A percentile compares a stretch with the other conserved stretches of the same genome.
These are phyloP conservation scores for Kondoa malvinella DNA, from an alignment of 768 basidiomycete species.

Conservation along the genomic window DNA sequence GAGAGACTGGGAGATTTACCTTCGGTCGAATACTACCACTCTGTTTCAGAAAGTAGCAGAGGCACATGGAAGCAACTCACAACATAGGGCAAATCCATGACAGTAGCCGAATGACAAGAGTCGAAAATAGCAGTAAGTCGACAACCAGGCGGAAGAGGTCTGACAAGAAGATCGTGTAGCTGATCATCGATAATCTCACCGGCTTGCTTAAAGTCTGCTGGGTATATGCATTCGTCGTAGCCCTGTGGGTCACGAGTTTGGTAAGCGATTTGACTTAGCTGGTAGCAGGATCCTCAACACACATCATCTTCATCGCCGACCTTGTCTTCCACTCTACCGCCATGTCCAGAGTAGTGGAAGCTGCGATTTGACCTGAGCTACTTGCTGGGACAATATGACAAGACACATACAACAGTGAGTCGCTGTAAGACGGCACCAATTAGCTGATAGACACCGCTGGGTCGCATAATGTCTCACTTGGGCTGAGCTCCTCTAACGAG, in stretches of 20 bases:
- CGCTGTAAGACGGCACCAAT: constrained; percentile 33
- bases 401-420: constrained; percentile 78
- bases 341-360: constrained; percentile 50
- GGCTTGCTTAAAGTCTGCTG: constrained; percentile 51
- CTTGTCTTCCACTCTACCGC: constrained; percentile 41
- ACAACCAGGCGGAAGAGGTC: constrained; percentile 50
- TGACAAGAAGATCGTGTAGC: constrained; percentile 62
- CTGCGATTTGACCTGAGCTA: no score
- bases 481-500: constrained; percentile 62
- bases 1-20: constrained; percentile 32
- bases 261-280: no score
- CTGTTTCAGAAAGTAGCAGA: constrained; percentile 30
- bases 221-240: constrained; percentile 47
- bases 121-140: constrained; percentile 48
- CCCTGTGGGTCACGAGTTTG: no score
- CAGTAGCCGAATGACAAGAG: constrained; percentile 70
- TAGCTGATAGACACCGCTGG: not conserved
- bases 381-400: no score
- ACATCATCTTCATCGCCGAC: constrained; percentile 77
- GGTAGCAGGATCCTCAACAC: no score
- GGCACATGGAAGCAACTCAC: not conserved
- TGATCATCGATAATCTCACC: constrained; percentile 85
- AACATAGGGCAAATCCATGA: constrained; percentile 41
- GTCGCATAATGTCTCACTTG: constrained; percentile 25
- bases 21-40: constrained; percentile 29